Evolutionary conservation across 306 rosid species (phyloP).

Genomic region (Luffa acutangula): DNA sequence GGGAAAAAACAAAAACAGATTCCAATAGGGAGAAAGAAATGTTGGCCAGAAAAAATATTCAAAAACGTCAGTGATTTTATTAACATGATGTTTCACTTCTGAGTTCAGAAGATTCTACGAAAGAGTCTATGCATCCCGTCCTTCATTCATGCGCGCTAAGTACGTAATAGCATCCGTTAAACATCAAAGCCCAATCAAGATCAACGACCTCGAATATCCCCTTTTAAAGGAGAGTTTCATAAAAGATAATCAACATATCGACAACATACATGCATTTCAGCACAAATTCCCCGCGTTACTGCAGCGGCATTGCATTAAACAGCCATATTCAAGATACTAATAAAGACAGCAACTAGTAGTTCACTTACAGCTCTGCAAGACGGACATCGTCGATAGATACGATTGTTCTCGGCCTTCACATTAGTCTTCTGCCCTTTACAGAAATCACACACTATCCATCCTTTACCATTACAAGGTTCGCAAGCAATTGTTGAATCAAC

Average conservation of each 20-base stretch:
- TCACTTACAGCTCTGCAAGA: conserved; percentile 77
- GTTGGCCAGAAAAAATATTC: neutral
- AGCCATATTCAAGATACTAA: neutral
- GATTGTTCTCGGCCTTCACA: conserved; percentile 57
- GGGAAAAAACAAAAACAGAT: neutral
- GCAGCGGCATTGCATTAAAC: neutral
- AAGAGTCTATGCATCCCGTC: neutral
- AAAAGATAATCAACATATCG: neutral
- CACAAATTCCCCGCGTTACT: neutral
- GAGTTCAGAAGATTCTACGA: neutral
- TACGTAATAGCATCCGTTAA: neutral
- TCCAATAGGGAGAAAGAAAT: neutral
- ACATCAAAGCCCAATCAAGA: neutral
- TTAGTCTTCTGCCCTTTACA: conserved; percentile 79
- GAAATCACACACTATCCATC: conserved; percentile 77
- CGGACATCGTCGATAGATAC: conserved; percentile 79
- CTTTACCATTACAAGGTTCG: conserved; percentile 65
- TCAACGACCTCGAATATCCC: neutral
- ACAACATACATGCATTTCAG: neutral
- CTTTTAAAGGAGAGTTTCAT: neutral
- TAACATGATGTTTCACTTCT: neutral
- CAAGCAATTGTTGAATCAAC: conserved; percentile 48
- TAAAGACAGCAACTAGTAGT: neutral
- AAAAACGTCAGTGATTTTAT: neutral
- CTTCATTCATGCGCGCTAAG: neutral